phyloP scores from a whole-genome alignment of 2,329 filamentous ascomycete genomes.

The Trichoderma cornu-damae region DNA sequence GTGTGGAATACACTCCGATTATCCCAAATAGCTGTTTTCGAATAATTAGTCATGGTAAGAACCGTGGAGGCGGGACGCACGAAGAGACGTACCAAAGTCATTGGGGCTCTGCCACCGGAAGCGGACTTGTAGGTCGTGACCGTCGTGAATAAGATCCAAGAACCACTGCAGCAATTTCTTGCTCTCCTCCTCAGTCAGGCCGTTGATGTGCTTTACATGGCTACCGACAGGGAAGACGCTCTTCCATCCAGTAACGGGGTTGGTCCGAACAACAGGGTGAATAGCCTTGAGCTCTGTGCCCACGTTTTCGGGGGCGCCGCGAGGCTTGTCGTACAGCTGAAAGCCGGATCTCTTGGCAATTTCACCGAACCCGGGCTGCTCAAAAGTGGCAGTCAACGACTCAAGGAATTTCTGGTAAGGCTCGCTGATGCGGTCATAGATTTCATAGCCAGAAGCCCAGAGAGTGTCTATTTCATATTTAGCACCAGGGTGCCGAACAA shows the following conservation, averaged over 20 bases:
- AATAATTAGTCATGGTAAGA: neutral
- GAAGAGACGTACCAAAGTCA: constrained; percentile 34
- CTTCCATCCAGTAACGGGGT: constrained; percentile 56
- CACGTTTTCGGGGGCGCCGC: constrained; percentile 48
- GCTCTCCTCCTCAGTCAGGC: constrained; percentile 44
- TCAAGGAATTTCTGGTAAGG: constrained; percentile 56
- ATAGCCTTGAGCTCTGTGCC: constrained; percentile 44
- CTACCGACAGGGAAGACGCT: constrained; percentile 48
- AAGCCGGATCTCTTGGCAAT: constrained; percentile 43
- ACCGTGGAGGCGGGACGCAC: neutral
- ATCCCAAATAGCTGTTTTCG: constrained; percentile 51
- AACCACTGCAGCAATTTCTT: constrained; percentile 49
- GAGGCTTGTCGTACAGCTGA: constrained; percentile 40
- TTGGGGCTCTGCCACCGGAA: constrained; percentile 40
- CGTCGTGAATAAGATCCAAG: constrained; percentile 45
- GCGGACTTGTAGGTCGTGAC: constrained; percentile 53
- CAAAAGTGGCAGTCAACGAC: constrained; percentile 50
- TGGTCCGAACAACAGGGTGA: constrained; percentile 53
- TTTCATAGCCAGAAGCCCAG: constrained; percentile 63
- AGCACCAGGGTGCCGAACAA: neutral
- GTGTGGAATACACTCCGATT: constrained; percentile 53
- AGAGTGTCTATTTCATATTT: constrained; percentile 46
- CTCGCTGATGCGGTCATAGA: constrained; percentile 58
- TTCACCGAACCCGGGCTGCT: constrained; percentile 46
- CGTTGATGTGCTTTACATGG: constrained; percentile 48